A percentile compares a stretch with the other conserved stretches of the same genome.
Conservation (phyloP, 1,139 yeast species). For the Eremothecium coryli region DNA sequence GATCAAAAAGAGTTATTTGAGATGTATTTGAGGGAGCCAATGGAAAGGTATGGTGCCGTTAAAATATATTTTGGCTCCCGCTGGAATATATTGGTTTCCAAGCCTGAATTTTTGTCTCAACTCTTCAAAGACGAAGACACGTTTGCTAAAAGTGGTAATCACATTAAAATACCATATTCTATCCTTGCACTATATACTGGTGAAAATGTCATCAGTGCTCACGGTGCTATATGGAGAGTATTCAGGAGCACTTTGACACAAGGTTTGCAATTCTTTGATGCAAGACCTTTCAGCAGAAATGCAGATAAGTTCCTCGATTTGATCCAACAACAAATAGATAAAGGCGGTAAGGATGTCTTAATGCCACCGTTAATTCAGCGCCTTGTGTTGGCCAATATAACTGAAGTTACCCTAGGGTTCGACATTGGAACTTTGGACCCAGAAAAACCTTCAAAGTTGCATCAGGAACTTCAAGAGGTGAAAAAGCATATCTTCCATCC, state of each 20-base stretch:
- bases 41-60: conserved; percentile 48
- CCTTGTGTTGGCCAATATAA: conserved; percentile 42
- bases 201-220: conserved; percentile 54
- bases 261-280: conserved; percentile 45
- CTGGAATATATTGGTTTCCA: conserved; percentile 50
- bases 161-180: conserved; percentile 48
- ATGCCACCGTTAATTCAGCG: conserved; percentile 41
- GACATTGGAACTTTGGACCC: conserved; percentile 35
- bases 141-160: conserved; percentile 54
- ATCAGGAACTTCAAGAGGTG: conserved; percentile 36
- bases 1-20: conserved; percentile 46
- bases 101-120: conserved; percentile 40
- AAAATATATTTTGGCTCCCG: conserved; percentile 53
- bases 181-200: conserved; percentile 52
- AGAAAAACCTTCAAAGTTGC: conserved; percentile 31
- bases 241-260: conserved; percentile 41
- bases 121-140: conserved; percentile 42
- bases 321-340: conserved; percentile 18
- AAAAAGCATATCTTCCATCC: conserved; percentile 51
- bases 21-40: conserved; percentile 34
- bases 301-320: conserved; percentile 27
- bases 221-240: conserved; percentile 44
- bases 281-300: conserved; percentile 33
- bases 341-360: conserved; percentile 15
- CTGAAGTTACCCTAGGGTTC: conserved; percentile 44